These are phyloP conservation scores for Rhodotorula sp. DNA, from an alignment of 1,284 basidiomycete species.

Conservation along the genomic window DNA sequence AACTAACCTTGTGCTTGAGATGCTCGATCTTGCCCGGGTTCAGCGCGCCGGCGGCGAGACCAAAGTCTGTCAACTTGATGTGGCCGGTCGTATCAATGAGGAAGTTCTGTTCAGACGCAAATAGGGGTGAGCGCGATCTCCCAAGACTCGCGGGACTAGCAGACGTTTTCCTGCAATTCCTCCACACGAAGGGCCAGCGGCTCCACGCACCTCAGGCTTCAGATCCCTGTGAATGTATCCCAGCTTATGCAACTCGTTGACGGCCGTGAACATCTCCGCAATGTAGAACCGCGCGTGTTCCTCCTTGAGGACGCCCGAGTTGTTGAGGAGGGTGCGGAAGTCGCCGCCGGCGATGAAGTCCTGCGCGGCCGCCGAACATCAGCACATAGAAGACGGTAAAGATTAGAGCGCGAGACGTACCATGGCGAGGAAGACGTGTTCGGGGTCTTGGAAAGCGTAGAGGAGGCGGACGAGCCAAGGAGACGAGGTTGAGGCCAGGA, in stretches of 20 bases:
- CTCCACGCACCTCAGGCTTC: slow-evolving; percentile 77
- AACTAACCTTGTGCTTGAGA: slow-evolving; percentile 75
- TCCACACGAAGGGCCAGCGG: too few species aligned
- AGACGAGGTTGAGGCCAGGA: slow-evolving; percentile 89
- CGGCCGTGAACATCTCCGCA: slow-evolving; percentile 89
- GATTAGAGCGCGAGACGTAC: slow-evolving; percentile 41
- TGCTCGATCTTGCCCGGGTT: slow-evolving; percentile 95
- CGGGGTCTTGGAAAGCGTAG: slow-evolving; percentile 89
- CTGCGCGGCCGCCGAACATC: slow-evolving; percentile 35
- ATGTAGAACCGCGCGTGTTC: slow-evolving; percentile 94
- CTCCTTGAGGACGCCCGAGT: slow-evolving; percentile 92
- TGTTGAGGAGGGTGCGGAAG: slow-evolving; percentile 91
- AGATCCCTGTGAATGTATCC: slow-evolving; percentile 97
- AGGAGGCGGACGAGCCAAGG: slow-evolving; percentile 89
- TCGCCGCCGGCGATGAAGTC: slow-evolving; percentile 97
- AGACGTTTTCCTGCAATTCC: too few species aligned
- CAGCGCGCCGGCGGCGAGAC: slow-evolving; percentile 91
- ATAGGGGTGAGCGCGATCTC: background rate
- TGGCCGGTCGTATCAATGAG: slow-evolving; percentile 92
- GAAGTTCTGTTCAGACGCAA: slow-evolving; percentile 69
- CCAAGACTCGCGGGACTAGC: too few species aligned
- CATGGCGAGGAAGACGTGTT: slow-evolving; percentile 92
- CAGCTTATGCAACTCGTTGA: slow-evolving; percentile 87
- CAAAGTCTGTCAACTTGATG: slow-evolving; percentile 98
- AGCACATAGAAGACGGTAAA: background rate